Base-by-base conservation (phyloP, 257 asterid species). In the Solanum megistacrolobum region DNA sequence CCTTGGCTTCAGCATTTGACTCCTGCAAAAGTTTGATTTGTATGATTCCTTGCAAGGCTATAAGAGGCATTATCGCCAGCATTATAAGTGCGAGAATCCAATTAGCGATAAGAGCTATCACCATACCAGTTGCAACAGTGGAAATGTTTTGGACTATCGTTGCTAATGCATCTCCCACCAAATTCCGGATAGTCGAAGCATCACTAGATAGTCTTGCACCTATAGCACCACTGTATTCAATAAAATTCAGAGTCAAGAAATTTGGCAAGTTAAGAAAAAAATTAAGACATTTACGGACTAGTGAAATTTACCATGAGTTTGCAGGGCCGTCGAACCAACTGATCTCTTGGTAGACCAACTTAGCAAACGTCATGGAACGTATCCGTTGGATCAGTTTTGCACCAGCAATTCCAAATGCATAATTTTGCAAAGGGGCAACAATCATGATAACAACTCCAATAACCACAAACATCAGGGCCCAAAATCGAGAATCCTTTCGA, bases 141-240 rank as follows among this genome's bases (percentile, higher is more conserved):
- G 98, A 92, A 23, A 85, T 27, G 23, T 93, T 93, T 79, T 94
- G 96, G 21, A 95, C 95, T 1, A 94, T 31, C 68, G 91, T 38
- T 12, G 95, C 91, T 75, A 95, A 94, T 1, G 95, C 83, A 32
- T 94, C 98, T 12, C 98, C 96, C 11, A 93, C 95, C 43, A 94
- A 41, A 78, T 86, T 91, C 76, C 94, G 86, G 87, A 94, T 92
- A 16, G 90, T 89, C 31, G 94, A 91, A 76, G 96, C 98, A 89
- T 94, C 98, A 5, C 82, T 41, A 5, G 95, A 93, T 31, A 94
- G 92, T 79, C 94, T 90, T 7, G 94, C 92, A 29, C 98, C 91
- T 62, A 94, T 89, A 43, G 91, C 90, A 23, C 96, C 98, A 85
- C 95, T 92, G 91, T 43, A 71, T 68, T 25, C 62, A 27, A 87